Base-by-base conservation (phyloP, 495 filamentous ascomycete species). In the Durotheca rogersii region DNA sequence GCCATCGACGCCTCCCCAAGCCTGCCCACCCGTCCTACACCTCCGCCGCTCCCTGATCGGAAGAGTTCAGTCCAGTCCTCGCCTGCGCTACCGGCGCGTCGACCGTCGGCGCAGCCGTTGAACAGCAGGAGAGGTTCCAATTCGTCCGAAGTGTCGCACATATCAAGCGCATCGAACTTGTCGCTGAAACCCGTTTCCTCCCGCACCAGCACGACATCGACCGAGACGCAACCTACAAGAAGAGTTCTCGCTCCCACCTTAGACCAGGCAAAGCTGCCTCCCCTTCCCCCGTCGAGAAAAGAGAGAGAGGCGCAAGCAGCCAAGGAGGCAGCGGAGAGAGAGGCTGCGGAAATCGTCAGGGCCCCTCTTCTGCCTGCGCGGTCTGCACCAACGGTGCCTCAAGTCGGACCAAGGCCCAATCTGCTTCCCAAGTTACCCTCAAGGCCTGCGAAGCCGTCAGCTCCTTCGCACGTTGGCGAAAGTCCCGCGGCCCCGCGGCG, bases 251-350 rank as follows among this genome's bases (percentile, higher is more conserved):
- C 78, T 0, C 77, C 78, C 1, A 42, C 75, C 0, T 56, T 78
- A 7, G 75, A 77, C 17, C 65, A 72, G 41, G 69, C 76, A 5
- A 75, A 73, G 21, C 66, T 81, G 0, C 77, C 78, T 0, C 75
- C 71, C 12, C 62, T 81, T 6, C 74, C 72, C 0, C 72, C 72
- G 3, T 71, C 68, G 3, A 60, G 71, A 47, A 68, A 67, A 15
- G 73, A 75, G 37, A 58, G 64, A 6, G 73, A 78, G 36, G 73
- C 72, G n/a, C 68, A 68, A 42, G 51, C 47, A 11, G 70, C 71
- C 6, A 70, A 58, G 35, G 70, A 70, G 41, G 60, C 47, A 1
- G 65, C 67, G 1, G 64, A 61, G 38, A 57, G 45, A 21, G 61
- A 69, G 36, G 59, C 40, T 9, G 51, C 51, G 0, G 56, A 53